Percentiles rank a stretch among this genome's conserved stretches.
phyloP scores from a whole-genome alignment of 208 protist genomes.

The Angomonas ambiguus region DNA sequence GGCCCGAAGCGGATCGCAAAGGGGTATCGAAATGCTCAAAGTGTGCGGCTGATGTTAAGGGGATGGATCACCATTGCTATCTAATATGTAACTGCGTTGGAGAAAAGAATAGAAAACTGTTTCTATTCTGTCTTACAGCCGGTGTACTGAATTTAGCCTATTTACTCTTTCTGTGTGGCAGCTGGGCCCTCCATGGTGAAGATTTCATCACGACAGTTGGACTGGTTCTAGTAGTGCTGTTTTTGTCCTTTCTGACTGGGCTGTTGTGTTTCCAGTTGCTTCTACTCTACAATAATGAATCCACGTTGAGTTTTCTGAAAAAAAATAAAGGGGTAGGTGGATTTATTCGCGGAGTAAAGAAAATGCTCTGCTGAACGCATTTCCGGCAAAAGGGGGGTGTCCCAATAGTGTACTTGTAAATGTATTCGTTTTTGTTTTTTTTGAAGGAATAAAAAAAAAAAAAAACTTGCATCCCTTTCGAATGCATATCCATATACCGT shows the following conservation, averaged over 20 bases:
- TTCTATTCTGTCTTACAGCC: slow-evolving; percentile 29
- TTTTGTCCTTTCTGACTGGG: slow-evolving; percentile 19
- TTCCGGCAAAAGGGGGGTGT: no score
- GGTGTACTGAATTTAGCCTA: slow-evolving; percentile 44
- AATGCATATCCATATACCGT: background rate
- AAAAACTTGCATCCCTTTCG: no score
- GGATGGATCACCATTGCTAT: slow-evolving; percentile 68
- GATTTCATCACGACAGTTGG: slow-evolving; percentile 26
- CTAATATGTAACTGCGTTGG: slow-evolving; percentile 67
- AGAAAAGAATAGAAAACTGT: slow-evolving; percentile 23
- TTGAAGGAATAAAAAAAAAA: no score
- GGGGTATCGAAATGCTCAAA: slow-evolving; percentile 23
- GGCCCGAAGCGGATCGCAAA: background rate
- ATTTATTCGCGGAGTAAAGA: background rate
- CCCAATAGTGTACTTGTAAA: no score
- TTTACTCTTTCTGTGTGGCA: slow-evolving; percentile 29
- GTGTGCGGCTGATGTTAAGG: slow-evolving; percentile 27
- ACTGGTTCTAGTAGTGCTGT: slow-evolving; percentile 28
- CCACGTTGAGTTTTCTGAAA: slow-evolving; percentile 31
- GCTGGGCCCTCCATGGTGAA: slow-evolving; percentile 30
- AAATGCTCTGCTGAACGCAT: background rate
- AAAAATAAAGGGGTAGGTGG: background rate
- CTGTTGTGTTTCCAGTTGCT: slow-evolving; percentile 34
- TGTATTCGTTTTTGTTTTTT: no score
- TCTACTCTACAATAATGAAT: slow-evolving; percentile 20